Evolutionary conservation across 1,284 basidiomycete species (phyloP).

Genomic region (Ustilago lituana): DNA sequence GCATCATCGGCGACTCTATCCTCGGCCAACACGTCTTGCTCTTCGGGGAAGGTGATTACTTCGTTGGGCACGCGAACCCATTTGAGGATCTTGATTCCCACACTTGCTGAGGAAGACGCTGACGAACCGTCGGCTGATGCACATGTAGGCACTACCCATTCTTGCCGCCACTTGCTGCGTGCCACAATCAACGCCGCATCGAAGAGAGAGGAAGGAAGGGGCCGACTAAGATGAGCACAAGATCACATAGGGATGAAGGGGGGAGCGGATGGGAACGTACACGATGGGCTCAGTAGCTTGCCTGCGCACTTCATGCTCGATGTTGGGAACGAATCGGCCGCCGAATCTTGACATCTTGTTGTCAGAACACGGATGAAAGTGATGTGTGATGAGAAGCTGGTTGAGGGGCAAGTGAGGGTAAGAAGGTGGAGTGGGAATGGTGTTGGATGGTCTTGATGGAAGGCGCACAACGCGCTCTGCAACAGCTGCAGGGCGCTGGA

Average conservation of each 20-base stretch:
- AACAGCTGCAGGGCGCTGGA: neutral
- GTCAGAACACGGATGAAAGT: no score
- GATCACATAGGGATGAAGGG: neutral
- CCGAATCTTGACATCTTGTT: constrained; percentile 38
- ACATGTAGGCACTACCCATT: constrained; percentile 24
- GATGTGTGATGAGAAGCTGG: no score
- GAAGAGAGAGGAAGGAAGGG: neutral
- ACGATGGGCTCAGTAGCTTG: constrained; percentile 35
- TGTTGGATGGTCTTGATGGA: constrained; percentile 5
- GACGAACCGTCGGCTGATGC: constrained; percentile 8
- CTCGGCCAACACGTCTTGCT: constrained; percentile 35
- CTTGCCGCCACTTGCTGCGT: constrained; percentile 37
- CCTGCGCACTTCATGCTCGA: constrained; percentile 44
- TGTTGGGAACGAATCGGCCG: constrained; percentile 38
- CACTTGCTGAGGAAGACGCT: constrained; percentile 11
- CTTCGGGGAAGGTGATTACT: constrained; percentile 24
- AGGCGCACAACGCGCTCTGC: constrained; percentile 2
- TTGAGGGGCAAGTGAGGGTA: neutral
- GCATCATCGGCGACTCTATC: constrained; percentile 27
- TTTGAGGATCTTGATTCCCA: constrained; percentile 37
- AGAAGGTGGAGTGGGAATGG: neutral
- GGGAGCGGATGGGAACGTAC: constrained; percentile 5
- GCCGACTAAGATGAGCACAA: neutral
- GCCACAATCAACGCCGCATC: no score
- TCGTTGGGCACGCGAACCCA: constrained; percentile 24